Evolutionary conservation across 306 rosid genomes (phyloP), one percentile per base, ranked within the genome.

Genomic region (Vachellia collinsii): DNA sequence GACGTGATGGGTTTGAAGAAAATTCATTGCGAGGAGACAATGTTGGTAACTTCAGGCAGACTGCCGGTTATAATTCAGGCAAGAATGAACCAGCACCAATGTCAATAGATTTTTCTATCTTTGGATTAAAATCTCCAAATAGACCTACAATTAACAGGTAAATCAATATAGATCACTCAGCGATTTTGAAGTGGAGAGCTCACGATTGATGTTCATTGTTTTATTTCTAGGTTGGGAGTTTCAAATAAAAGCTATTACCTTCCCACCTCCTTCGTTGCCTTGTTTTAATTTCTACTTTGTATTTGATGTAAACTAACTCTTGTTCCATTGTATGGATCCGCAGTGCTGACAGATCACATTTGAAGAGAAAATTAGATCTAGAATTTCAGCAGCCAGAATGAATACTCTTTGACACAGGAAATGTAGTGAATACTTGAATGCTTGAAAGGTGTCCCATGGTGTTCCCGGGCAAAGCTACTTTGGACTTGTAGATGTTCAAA

Each of bases 121-220:
- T 92, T 88, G 97, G 90, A 54, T 87, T 91, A 69, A 93, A 93
- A 79, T 92, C 99, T 87, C 95, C 98, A 58, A 90, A 90, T 85
- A 90, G 98, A 80, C 99, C 99, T 80, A 95, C 98, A 65, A 92
- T 95, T 80, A 95, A 88, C 86, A 95, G 99, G 99, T 95, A 82
- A 82, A 48, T 6, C 47, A 67, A 47, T 47, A 17, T 61, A 66
- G 70, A 34, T 22, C 61, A 29, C 70, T 54, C 19, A 41, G 22
- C 63, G 58, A 36, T 72, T 77, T 83, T 79, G 41, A 66, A 61
- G 43, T 44, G 39, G 10, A 39, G 36, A 68, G 36, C 34, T 41
- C 41, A 19, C 8, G 50, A 68, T 36, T 51, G 11, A 41, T 42
- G 44, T 0, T 68, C 16, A 41, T 39, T 68, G 50, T 39, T 39